These are phyloP conservation scores for Venturia pyrina DNA, from an alignment of 2,329 filamentous ascomycete genomes.

Conservation along the genomic window DNA sequence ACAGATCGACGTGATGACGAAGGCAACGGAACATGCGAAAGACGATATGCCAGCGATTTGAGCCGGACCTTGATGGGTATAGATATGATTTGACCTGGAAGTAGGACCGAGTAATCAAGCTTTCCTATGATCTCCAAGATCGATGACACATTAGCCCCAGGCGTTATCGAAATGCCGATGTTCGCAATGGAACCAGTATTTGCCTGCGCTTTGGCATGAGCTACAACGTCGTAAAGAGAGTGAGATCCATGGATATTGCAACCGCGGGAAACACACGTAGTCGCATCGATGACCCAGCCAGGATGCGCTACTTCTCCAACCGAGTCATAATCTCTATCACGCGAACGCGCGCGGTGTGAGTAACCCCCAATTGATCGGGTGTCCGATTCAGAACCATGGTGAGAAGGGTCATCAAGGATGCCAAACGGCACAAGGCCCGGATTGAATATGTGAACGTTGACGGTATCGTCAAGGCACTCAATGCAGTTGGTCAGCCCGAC, in stretches of 20 bases:
- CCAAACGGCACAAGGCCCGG: conserved; percentile 5
- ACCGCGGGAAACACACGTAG: background rate
- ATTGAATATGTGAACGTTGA: conserved; percentile 6
- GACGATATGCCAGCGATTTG: conserved; percentile 1
- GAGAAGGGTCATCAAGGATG: background rate
- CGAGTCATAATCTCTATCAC: background rate
- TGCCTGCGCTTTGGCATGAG: conserved; percentile 3
- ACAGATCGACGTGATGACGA: background rate
- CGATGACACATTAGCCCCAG: background rate
- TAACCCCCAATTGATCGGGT: background rate
- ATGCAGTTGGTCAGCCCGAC: background rate
- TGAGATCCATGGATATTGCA: conserved; percentile 7
- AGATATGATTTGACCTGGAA: conserved; percentile 8
- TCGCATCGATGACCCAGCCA: conserved; percentile 5
- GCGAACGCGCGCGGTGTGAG: background rate
- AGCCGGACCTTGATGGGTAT: conserved; percentile 1
- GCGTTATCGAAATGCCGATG: background rate
- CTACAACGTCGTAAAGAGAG: background rate
- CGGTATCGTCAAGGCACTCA: background rate
- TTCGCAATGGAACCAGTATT: conserved; percentile 3
- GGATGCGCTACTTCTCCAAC: background rate
- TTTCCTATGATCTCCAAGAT: conserved; percentile 1
- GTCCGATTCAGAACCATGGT: background rate
- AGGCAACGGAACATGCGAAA: background rate
- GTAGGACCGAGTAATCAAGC: background rate